Percentiles rank a stretch among this genome's conserved stretches.
These are phyloP conservation scores for Pseudoneurospora amorphoporcata DNA, from an alignment of 495 filamentous ascomycete genomes.

Conservation along the genomic window DNA sequence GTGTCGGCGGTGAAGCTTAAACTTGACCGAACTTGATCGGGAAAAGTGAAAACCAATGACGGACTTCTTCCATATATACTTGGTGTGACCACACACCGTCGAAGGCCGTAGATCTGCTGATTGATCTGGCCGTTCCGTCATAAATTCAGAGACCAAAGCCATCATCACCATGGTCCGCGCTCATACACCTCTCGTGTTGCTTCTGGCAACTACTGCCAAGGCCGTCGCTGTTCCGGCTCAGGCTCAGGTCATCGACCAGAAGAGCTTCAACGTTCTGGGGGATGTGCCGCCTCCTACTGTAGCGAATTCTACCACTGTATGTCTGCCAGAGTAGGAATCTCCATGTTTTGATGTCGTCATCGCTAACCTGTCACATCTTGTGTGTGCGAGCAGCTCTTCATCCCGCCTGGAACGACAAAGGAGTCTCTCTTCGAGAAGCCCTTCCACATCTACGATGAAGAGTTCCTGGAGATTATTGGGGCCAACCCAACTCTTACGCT, in stretches of 20 bases:
- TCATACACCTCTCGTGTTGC: neutral
- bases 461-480: slow-evolving; percentile 34
- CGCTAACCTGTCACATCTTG: neutral
- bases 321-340: neutral
- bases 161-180: neutral
- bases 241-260: slow-evolving; percentile 34
- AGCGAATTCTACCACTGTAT: slow-evolving; percentile 18
- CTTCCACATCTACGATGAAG: slow-evolving; percentile 37
- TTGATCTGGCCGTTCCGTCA: neutral
- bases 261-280: slow-evolving; percentile 28
- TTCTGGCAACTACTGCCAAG: neutral
- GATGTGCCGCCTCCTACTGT: slow-evolving; percentile 18
- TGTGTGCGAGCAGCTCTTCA: slow-evolving; percentile 18
- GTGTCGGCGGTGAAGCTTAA: neutral
- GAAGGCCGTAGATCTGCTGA: neutral
- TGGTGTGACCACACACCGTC: neutral
- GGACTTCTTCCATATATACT: neutral
- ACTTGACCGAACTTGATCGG: neutral
- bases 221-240: slow-evolving; percentile 21
- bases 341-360: neutral
- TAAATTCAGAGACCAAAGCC: neutral
- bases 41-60: neutral
- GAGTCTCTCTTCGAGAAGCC: slow-evolving; percentile 25
- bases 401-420: slow-evolving; percentile 23
- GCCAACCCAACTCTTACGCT: slow-evolving; percentile 34